These are phyloP conservation scores for Pontederia crassipes DNA, from an alignment of 176 grass and related monocot genomes.

Conservation along the genomic window DNA sequence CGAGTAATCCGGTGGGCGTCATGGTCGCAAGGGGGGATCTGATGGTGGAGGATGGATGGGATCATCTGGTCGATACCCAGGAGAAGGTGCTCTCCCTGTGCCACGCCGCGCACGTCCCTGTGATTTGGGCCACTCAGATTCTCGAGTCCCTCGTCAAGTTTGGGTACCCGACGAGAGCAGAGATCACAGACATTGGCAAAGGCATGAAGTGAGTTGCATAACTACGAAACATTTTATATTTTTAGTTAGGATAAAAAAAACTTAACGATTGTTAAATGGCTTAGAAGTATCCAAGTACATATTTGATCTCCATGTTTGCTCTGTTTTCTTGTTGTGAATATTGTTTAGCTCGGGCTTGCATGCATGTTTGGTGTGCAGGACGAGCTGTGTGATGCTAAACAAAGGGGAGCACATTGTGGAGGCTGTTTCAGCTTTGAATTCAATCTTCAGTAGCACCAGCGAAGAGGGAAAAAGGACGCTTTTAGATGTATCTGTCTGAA, in stretches of 20 bases:
- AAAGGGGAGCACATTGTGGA: constrained; percentile 16
- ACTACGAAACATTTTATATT: no score
- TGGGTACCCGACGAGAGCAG: constrained; percentile 19
- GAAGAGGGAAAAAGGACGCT: no score
- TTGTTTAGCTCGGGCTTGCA: no score
- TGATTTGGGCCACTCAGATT: constrained; percentile 20
- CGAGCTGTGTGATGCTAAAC: constrained; percentile 20
- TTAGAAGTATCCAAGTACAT: no score
- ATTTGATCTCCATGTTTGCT: no score
- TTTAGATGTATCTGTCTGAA: no score
- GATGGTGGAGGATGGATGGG: constrained; percentile 21
- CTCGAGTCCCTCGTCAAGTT: constrained; percentile 16
- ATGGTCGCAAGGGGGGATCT: constrained; percentile 25
- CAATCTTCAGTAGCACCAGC: neutral
- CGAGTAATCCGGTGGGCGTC: constrained; percentile 11
- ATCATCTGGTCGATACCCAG: constrained; percentile 11
- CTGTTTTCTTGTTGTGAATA: no score
- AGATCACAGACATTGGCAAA: constrained; percentile 19
- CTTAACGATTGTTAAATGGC: no score
- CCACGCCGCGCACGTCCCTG: constrained; percentile 13
- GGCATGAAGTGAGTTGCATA: neutral
- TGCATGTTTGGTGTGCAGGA: constrained; percentile 9
- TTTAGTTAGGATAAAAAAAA: no score
- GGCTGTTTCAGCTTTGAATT: constrained; percentile 12
- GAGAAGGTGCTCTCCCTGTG: constrained; percentile 9